Evolutionary conservation across 1,284 basidiomycete species (phyloP), one percentile per base, ranked within the genome.

Genomic region (Cerrena zonata): DNA sequence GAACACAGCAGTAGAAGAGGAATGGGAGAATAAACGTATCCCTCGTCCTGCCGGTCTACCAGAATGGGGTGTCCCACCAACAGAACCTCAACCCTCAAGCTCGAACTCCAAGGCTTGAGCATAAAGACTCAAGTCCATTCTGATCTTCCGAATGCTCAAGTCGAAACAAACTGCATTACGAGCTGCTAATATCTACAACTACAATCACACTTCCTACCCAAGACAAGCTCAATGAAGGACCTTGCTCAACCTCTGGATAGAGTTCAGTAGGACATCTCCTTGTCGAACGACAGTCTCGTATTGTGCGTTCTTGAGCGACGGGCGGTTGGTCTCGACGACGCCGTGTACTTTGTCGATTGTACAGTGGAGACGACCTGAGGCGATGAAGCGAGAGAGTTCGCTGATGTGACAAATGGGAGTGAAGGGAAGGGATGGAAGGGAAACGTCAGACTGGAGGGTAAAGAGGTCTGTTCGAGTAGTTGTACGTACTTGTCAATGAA

Each of bases 291-390:
- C 88, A 47, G 87, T 86, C 63, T 94, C 91, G 65, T 97, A 98
- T 63, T 94, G 86, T 41, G 86, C 84, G 52, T 87, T 91, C 78
- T 97, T 96, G 26, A 84, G 68, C 4, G 83, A 80, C 12, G 92
- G 88, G 52, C 94, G 77, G 49, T 91, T 94, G n/a, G 94, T 98
- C 70, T 94, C 91, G 11, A 98, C 93, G 25, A 97, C 80, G 0
- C 93, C 92, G 53, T 89, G 79, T 26, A 97, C 95, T 65, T 93
- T 93, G 76, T 98, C 94, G 57, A 99, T 97, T 5, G 89, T 86
- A 60, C 89, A 92, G 54, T 93, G 85, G 45, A 98, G 71, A 12
- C 94, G 78, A n/a, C 90, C 90, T 15, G 83, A 82, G 2, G 94
- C 88, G 61, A 99, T 98, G 72, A 98, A 96, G 4, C 87, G 82